phyloP scores from a whole-genome alignment of 179 eudicot genomes.

The Actinidia chinensis region DNA sequence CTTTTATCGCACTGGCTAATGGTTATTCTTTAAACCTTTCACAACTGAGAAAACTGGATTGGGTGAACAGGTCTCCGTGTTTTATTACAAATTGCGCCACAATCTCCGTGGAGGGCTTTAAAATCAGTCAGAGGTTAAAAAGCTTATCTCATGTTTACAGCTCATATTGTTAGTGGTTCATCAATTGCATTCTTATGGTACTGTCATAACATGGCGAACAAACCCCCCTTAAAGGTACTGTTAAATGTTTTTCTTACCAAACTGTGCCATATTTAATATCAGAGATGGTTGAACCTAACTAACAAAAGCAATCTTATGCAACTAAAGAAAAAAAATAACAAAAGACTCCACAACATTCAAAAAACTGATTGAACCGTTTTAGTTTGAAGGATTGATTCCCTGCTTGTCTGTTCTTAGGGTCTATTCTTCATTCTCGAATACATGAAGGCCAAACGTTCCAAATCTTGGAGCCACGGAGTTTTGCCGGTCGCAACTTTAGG shows the following conservation, averaged over 20 bases:
- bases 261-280: no score
- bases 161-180: constrained; percentile 69
- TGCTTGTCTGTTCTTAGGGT: constrained; percentile 65
- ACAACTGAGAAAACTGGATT: not conserved
- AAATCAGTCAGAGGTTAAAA: no score
- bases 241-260: not conserved
- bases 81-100: constrained; percentile 81
- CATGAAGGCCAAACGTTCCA: no score
- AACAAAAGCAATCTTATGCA: no score
- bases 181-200: constrained; percentile 55
- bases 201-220: constrained; percentile 61
- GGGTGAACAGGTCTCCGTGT: constrained; percentile 63
- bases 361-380: constrained; percentile 13
- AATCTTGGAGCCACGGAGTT: no score
- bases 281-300: not conserved
- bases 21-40: not conserved
- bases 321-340: no score
- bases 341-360: not conserved
- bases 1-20: not conserved
- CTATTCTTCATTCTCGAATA: constrained; percentile 83
- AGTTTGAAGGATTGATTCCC: constrained; percentile 60
- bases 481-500: no score
- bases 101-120: constrained; percentile 80
- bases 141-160: constrained; percentile 31
- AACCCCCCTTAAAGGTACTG: constrained; percentile 64